phyloP scores from a whole-genome alignment of 306 rosid genomes.

The Myrica gale region DNA sequence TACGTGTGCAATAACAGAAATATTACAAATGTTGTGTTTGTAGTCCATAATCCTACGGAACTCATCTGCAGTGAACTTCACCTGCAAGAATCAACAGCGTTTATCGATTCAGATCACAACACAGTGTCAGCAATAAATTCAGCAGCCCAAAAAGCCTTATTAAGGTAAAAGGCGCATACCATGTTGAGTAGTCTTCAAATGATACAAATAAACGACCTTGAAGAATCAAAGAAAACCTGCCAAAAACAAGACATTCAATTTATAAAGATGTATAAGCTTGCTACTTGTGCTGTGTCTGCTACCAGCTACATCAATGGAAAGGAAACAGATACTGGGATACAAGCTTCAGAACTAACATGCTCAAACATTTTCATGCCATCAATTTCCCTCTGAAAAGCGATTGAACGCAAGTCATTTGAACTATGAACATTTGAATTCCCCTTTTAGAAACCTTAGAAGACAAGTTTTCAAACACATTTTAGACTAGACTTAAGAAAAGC shows the following conservation, averaged over 20 bases:
- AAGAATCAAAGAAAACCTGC: conserved; percentile 1
- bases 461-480: background rate
- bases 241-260: conserved; percentile 5
- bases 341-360: background rate
- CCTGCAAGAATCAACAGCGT: conserved; percentile 45
- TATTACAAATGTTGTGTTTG: conserved; percentile 85
- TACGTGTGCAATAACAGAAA: conserved; percentile 94
- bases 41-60: conserved; percentile 82
- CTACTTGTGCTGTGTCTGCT: no score
- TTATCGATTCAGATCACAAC: conserved; percentile 2
- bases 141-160: background rate
- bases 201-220: conserved; percentile 11
- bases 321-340: background rate
- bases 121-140: conserved; percentile 6
- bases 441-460: background rate
- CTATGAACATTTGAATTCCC: background rate
- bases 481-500: background rate
- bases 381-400: background rate
- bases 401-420: background rate
- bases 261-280: background rate
- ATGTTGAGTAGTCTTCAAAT: conserved; percentile 47
- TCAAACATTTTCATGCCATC: background rate
- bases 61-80: conserved; percentile 95
- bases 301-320: no score
- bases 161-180: background rate